Evolutionary conservation across 345 rosid species (phyloP).

Genomic region (Adansonia digitata): DNA sequence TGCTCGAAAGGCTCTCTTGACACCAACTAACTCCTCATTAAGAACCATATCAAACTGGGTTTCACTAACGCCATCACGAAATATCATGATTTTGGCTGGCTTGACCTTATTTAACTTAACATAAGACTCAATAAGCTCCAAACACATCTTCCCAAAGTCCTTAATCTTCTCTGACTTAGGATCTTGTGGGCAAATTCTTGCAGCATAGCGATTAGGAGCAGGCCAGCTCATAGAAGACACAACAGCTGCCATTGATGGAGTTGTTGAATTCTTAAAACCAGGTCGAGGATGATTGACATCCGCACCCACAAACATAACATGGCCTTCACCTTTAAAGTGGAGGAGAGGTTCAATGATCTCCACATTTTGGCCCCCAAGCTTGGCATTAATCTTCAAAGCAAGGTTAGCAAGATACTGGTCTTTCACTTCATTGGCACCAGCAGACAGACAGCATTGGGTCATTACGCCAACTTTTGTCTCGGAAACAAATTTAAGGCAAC

Average conservation of each 20-base stretch:
- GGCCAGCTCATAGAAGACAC: slow-evolving; percentile 82
- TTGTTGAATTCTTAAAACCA: slow-evolving; percentile 30
- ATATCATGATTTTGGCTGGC: slow-evolving; percentile 63
- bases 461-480: slow-evolving; percentile 71
- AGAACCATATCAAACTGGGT: slow-evolving; percentile 85
- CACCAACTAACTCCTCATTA: slow-evolving; percentile 48
- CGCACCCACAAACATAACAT: slow-evolving; percentile 81
- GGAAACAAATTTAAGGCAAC: slow-evolving; percentile 66
- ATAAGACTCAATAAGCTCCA: slow-evolving; percentile 54
- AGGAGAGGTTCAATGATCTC: slow-evolving; percentile 54
- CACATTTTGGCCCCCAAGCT: slow-evolving; percentile 78
- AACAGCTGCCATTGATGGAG: slow-evolving; percentile 80
- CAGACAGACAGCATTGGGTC: slow-evolving; percentile 72
- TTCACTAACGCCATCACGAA: slow-evolving; percentile 85
- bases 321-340: slow-evolving; percentile 30
- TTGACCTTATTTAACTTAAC: slow-evolving; percentile 26
- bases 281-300: slow-evolving; percentile 89
- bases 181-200: slow-evolving; percentile 53
- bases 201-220: slow-evolving; percentile 65
- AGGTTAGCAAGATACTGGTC: slow-evolving; percentile 71
- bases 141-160: slow-evolving; percentile 54
- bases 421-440: slow-evolving; percentile 26
- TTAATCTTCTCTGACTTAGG: slow-evolving; percentile 55
- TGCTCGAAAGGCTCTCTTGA: slow-evolving; percentile 37
- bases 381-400: slow-evolving; percentile 77